Base-by-base conservation (phyloP, 768 basidiomycete species). In the Xerocomellus dryophilus region DNA sequence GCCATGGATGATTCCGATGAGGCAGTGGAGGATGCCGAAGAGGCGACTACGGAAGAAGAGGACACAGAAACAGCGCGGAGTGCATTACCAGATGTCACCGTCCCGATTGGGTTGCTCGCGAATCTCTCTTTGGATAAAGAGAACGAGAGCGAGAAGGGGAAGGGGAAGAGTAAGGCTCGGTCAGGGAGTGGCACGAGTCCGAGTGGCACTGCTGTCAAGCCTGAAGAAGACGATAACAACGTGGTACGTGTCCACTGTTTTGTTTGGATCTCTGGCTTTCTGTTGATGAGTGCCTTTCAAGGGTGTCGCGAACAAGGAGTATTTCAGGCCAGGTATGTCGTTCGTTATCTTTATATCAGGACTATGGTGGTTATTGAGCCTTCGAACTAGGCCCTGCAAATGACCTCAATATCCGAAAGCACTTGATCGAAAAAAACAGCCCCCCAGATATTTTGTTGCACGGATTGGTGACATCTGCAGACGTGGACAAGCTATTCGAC, bases 401-500 rank as follows among this genome's bases (percentile, higher is more conserved):
- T 45, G 81, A 91, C 64, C 80, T 91, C 40, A 77, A 71, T 17
- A 83, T 86, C 47, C 80, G 90, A 9, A 85, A 85, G 51, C 76
- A 78, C 25, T 68, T 90, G 62, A 90, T 91, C 43, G 88, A 90
- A 62, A 84, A 81, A 53, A 86, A 89, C 58, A 86, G 81, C 59
- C 86, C 88, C 1, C 90, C 90, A 0, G 90, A 91, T 61, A 90
- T 93, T 51, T 65, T 93, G 39, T 80, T 90, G 2, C 90, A 91
- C 60, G 88, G 88, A 10, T 71, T 93, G 20, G 88, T 93, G 34
- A 84, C 82, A 1, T 81, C 86, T 0, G 81, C 81, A 43, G 90
- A 93, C 56, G 89, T 92, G 3, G 86, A 91, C 53, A 85, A 85
- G 58, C 70, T 93, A n/a, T 93, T 93, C 60, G 78, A 88, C 32